phyloP scores from a whole-genome alignment of 306 rosid species.

The Ceratonia siliqua region DNA sequence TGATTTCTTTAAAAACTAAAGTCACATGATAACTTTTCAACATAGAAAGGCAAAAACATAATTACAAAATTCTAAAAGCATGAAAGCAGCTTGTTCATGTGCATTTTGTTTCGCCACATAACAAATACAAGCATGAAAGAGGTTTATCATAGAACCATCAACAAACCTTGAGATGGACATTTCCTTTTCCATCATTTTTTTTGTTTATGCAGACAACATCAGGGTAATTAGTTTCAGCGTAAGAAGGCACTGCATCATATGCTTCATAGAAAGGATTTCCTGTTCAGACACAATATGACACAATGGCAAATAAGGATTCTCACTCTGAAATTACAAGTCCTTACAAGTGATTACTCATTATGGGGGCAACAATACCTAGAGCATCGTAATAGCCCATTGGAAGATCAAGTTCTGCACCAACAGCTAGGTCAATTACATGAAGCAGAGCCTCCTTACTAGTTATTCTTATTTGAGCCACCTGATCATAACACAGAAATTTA shows the following conservation, averaged over 20 bases:
- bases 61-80: slow-evolving; percentile 5
- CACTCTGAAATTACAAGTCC: slow-evolving; percentile 29
- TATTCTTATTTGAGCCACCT: slow-evolving; percentile 86
- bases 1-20: slow-evolving; percentile 17
- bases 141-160: slow-evolving; percentile 22
- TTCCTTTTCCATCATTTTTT: slow-evolving; percentile 58
- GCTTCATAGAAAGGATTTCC: slow-evolving; percentile 93
- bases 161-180: slow-evolving; percentile 70
- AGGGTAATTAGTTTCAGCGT: slow-evolving; percentile 69
- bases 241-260: slow-evolving; percentile 48
- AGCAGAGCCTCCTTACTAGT: slow-evolving; percentile 57
- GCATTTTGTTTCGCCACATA: slow-evolving; percentile 11
- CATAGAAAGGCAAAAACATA: neutral
- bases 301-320: slow-evolving; percentile 27
- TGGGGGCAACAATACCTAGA: slow-evolving; percentile 56
- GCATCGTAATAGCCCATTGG: slow-evolving; percentile 66
- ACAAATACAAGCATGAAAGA: slow-evolving; percentile 9
- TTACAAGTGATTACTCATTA: slow-evolving; percentile 20
- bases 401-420: slow-evolving; percentile 72
- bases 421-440: slow-evolving; percentile 68
- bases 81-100: slow-evolving; percentile 6
- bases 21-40: slow-evolving; percentile 9
- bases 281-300: slow-evolving; percentile 47
- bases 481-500: slow-evolving; percentile 37
- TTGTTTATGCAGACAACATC: slow-evolving; percentile 65